Conservation (phyloP, 2,329 filamentous ascomycete genomes). For the Fusarium anguioides region DNA sequence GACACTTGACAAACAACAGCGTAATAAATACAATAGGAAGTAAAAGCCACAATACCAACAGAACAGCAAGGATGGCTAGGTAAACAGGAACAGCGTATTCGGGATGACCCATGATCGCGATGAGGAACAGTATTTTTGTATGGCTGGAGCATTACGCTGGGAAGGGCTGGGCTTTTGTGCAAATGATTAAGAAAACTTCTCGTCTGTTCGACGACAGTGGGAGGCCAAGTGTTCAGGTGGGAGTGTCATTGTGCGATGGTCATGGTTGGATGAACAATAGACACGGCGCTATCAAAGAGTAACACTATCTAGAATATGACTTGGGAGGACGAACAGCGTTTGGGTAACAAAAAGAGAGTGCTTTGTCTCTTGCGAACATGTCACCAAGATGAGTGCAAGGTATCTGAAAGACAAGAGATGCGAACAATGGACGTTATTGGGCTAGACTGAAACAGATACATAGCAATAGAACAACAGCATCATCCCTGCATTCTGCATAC, state of each 20-base stretch:
- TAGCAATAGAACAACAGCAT: neutral
- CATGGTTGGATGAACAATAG: constrained; percentile 33
- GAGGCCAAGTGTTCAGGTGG: constrained; percentile 15
- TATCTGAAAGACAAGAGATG: neutral
- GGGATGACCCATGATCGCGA: constrained; percentile 30
- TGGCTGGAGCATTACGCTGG: neutral
- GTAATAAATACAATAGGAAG: constrained; percentile 30
- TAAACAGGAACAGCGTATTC: constrained; percentile 38
- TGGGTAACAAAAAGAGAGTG: constrained; percentile 13
- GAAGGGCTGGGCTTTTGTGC: constrained; percentile 2
- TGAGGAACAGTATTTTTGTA: neutral
- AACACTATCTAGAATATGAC: constrained; percentile 25
- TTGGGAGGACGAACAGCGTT: constrained; percentile 18
- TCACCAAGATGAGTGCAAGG: constrained; percentile 21
- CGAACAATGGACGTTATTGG: constrained; percentile 17
- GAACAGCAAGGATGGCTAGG: constrained; percentile 21
- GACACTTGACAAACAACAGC: constrained; percentile 11
- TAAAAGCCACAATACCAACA: constrained; percentile 34
- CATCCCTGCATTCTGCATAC: neutral
- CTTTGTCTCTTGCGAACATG: constrained; percentile 18
- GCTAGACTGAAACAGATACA: constrained; percentile 19
- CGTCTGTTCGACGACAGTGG: constrained; percentile 12
- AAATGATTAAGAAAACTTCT: neutral
- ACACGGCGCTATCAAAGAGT: constrained; percentile 31
- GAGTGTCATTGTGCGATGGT: constrained; percentile 35